Evolutionary conservation across 1,284 basidiomycete genomes (phyloP), one percentile per base, ranked within the genome.

Genomic region (Amylostereum areolatum): DNA sequence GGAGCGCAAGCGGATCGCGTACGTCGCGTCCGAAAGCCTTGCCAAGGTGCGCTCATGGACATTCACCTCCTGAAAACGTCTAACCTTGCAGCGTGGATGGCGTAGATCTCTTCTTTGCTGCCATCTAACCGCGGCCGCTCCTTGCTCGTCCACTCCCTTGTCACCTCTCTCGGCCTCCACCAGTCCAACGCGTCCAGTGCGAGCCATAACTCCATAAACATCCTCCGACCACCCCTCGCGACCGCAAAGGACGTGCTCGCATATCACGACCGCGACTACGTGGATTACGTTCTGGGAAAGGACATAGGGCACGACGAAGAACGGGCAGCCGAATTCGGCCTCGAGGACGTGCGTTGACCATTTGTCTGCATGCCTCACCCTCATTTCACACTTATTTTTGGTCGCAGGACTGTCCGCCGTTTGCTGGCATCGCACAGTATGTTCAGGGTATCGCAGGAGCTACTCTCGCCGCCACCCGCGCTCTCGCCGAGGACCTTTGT

Each of bases 61-160:
- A 32, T 39, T 9, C n/a, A n/a, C 24, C 39, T 44, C 32, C 25
- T 39, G 43, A 46, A 31, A 48, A 41, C 31, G 31, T 46, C 53
- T 27, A 63, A 62, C 54, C 43, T 67, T 8, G 53, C 65, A 49
- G 18, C 28, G 7, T 18, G 18, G 18, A 18, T 18, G 8, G 25
- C 30, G 29, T 56, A 80, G 83, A 69, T 73, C 49, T 87, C 83
- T 2, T 87, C 85, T 24, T 70, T 79, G 3, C 75, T 96, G 1
- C 94, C 93, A 0, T 89, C 90, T 1, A 96, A 97, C 63, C 71
- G 64, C 46, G 83, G 85, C 11, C 77, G 94, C n/a, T 93, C 92
- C 0, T 63, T 80, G 0, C 63, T 92, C 4, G 89, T 95, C 2
- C 92, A 97, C 60, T 78, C 81, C 1, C 73, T 96, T 9, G 69